Conservation (phyloP, 805 yeast genomes). For the Vanderwaltozyma tropicalis region DNA sequence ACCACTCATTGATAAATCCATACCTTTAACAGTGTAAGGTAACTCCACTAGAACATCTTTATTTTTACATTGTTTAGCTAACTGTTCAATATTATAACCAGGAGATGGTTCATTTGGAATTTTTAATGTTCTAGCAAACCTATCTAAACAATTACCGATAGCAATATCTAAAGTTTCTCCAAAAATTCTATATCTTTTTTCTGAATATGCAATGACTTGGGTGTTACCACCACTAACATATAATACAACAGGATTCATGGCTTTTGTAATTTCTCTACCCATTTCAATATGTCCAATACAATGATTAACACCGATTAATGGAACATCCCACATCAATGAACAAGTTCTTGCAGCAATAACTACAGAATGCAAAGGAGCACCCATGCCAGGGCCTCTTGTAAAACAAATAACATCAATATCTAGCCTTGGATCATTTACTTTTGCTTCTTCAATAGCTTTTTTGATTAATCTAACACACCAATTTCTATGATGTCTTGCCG, state of each 20-base stretch:
- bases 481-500: conserved; percentile 91
- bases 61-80: conserved; percentile 59
- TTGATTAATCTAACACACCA: conserved; percentile 81
- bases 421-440: conserved; percentile 31
- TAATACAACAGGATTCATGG: conserved; percentile 90
- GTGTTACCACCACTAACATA: conserved; percentile 98
- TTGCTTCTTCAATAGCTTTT: conserved; percentile 53
- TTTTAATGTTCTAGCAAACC: conserved; percentile 85
- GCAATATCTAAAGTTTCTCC: conserved; percentile 99
- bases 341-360: conserved; percentile 87
- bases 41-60: conserved; percentile 48
- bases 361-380: conserved; percentile 92
- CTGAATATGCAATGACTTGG: conserved; percentile 93
- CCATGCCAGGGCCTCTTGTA: conserved; percentile 99
- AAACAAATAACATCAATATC: conserved; percentile 79
- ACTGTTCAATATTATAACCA: conserved; percentile 91
- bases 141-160: conserved; percentile 89
- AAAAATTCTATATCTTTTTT: conserved; percentile 88
- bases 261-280: conserved; percentile 99
- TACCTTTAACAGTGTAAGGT: conserved; percentile 96
- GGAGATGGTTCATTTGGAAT: conserved; percentile 94
- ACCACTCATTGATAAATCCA: conserved; percentile 97
- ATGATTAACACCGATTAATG: conserved; percentile 91
- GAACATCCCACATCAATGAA: conserved; percentile 67
- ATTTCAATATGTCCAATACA: conserved; percentile 97